phyloP scores from a whole-genome alignment of 371 early-diverging fungal genomes.

The Saksenaea vasiformis region DNA sequence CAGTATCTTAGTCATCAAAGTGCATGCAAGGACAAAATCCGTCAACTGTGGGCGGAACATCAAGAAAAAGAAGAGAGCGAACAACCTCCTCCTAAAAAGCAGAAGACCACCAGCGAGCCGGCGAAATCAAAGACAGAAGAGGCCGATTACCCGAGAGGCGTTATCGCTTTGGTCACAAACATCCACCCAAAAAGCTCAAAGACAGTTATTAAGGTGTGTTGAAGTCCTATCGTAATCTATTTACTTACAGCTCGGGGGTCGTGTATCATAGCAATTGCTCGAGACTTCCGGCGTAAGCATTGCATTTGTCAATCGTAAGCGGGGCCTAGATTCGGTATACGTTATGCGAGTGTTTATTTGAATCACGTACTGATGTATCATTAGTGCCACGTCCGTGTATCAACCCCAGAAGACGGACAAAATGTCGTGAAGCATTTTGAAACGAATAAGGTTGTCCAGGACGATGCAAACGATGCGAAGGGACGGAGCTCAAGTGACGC shows the following conservation, averaged over 20 bases:
- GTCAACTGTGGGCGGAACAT: conserved; percentile 22
- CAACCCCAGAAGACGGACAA: conserved; percentile 26
- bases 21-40: conserved; percentile 7
- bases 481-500: conserved; percentile 13
- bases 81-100: neutral
- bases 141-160: conserved; percentile 15
- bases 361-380: neutral
- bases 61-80: conserved; percentile 5
- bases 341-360: neutral
- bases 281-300: conserved; percentile 32
- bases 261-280: conserved; percentile 22
- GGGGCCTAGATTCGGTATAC: conserved; percentile 22
- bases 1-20: conserved; percentile 28
- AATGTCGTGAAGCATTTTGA: conserved; percentile 28
- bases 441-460: conserved; percentile 21
- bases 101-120: neutral
- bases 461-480: conserved; percentile 22
- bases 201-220: conserved; percentile 21
- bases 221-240: neutral
- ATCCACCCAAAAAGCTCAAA: conserved; percentile 34
- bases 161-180: conserved; percentile 30
- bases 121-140: neutral
- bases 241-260: no score
- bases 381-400: conserved; percentile 34
- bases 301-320: conserved; percentile 36